phyloP scores from a whole-genome alignment of 768 basidiomycete genomes.

The Mycena leptocephala region DNA sequence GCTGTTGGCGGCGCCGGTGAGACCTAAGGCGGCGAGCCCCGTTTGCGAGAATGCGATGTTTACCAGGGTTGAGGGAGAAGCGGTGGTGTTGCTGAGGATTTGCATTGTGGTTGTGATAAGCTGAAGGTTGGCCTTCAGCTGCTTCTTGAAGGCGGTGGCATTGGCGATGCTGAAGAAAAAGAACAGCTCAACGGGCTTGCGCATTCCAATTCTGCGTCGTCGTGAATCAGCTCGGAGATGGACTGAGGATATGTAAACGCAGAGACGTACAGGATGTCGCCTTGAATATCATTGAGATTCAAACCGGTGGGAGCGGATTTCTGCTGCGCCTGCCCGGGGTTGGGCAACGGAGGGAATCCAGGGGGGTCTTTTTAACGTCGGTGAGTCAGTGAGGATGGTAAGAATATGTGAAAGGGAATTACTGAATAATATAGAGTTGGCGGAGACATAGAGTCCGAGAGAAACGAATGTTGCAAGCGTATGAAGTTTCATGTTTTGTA shows the following conservation, averaged over 20 bases:
- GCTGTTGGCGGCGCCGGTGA: not conserved
- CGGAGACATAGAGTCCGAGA: not conserved
- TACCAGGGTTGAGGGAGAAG: not conserved
- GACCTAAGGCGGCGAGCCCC: not conserved
- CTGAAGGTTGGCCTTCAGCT: not conserved
- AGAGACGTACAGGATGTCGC: conserved; percentile 42
- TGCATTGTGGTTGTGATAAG: not conserved
- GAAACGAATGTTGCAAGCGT: not conserved
- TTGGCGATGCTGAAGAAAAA: conserved; percentile 21
- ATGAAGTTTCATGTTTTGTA: not conserved
- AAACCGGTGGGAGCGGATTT: conserved; percentile 18
- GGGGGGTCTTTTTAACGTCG: conserved; percentile 12
- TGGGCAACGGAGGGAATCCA: conserved; percentile 10
- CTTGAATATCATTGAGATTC: conserved; percentile 44
- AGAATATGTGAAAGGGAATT: not conserved
- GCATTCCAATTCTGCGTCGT: conserved; percentile 26
- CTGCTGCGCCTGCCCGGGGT: not conserved
- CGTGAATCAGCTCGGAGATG: not conserved
- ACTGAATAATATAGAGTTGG: not conserved
- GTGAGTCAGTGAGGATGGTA: not conserved
- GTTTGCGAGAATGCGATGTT: conserved; percentile 5
- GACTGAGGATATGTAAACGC: not conserved
- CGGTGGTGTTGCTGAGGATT: not conserved
- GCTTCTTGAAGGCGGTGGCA: not conserved
- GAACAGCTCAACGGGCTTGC: conserved; percentile 26